Evolutionary conservation across 176 grass and related monocot species (phyloP), one percentile per base, ranked within the genome.

Genomic region (Typha latifolia): DNA sequence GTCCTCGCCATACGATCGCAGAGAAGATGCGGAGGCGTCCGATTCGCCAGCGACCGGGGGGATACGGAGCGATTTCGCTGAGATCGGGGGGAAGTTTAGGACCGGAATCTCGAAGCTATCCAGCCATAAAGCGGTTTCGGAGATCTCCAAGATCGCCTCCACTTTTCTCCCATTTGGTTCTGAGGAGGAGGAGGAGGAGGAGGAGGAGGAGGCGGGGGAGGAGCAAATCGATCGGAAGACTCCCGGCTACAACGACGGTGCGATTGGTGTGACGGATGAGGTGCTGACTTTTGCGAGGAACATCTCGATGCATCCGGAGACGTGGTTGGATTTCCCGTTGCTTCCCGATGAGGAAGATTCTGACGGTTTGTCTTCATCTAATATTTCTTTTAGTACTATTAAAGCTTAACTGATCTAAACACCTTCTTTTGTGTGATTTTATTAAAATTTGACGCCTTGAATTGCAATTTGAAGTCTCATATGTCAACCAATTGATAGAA

Each of bases 301-400:
- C 66, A 99, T 93, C 21, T 82, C 89, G 20, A 90, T 82, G 86
- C 89, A 93, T 74, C 86, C 86, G 5, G 89, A 99, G 76, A 93
- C 94, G 14, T 99, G 89, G 94, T 78, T 93, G 0, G 94, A 93
- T 78, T 99, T 99, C 76, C 94, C 94, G 4, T 68, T 99, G 66
- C 71, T 99, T 14, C 84, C 78, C 69, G 86, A 99, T 2, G 89
- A 90, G 22, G 94, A 92, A 16, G 93, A 93, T 48, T 75, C 79
- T 3, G 89, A 87, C 61, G 86, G 94, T 23, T 80, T 71, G 24
- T 82, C 85, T 81, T 87, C 83, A 62, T 89, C 79, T 89, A 77
- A 80, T 84, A 67, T 50, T 52, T 69, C 77, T 61, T 77, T 14
- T 16, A 69, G 22, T 57, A n/a, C 31, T 61, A 19, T 53, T 47